phyloP scores from a whole-genome alignment of 2,329 filamentous ascomycete species.

The Penicillium sclerotigenum region DNA sequence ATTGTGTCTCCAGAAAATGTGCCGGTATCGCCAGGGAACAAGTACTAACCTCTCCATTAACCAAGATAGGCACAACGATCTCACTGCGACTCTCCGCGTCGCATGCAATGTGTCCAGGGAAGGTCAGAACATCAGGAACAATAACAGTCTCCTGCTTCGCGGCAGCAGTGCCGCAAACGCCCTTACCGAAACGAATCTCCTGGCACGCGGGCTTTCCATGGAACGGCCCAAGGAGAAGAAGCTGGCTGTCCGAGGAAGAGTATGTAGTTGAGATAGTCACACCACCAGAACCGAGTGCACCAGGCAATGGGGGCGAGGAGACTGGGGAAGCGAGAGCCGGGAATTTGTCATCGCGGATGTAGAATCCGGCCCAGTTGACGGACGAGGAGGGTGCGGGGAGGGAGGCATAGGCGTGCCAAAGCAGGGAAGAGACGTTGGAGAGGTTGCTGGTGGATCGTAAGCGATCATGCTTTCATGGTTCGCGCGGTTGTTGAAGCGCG shows the following conservation, averaged over 20 bases:
- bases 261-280: conserved; percentile 26
- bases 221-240: conserved; percentile 48
- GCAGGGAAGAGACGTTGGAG: conserved; percentile 48
- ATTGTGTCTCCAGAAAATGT: background rate
- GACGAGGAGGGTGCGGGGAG: conserved; percentile 43
- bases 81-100: conserved; percentile 49
- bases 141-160: conserved; percentile 39
- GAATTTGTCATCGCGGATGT: conserved; percentile 45
- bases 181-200: conserved; percentile 45
- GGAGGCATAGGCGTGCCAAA: conserved; percentile 48
- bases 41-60: conserved; percentile 38
- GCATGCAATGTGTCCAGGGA: conserved; percentile 51
- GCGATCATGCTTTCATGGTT: background rate
- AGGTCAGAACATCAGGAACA: conserved; percentile 44
- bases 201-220: conserved; percentile 50
- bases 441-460: conserved; percentile 37
- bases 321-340: conserved; percentile 27
- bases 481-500: background rate
- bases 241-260: conserved; percentile 21
- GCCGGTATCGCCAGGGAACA: background rate
- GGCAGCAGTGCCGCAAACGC: conserved; percentile 48
- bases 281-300: conserved; percentile 2
- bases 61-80: conserved; percentile 49
- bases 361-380: conserved; percentile 52
- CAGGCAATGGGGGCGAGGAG: conserved; percentile 22